Conservation (phyloP, 305 asterid species). For the Fraxinus sp. region DNA sequence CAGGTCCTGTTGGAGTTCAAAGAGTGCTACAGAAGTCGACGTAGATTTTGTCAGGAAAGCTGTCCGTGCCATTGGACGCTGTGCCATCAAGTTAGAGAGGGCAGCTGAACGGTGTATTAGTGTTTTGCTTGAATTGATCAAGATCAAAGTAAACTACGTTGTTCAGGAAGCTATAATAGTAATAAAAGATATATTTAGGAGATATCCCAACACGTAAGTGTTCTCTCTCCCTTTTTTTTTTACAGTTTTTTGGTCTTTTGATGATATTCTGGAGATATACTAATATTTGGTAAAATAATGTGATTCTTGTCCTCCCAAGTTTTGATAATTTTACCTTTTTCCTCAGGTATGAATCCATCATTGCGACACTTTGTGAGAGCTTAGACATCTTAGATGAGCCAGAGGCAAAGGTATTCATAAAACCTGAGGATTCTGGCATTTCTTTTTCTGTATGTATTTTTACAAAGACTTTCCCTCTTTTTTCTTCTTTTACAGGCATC, state of each 20-base stretch:
- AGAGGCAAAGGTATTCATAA: conserved; percentile 85
- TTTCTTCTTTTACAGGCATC: conserved; percentile 68
- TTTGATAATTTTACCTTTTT: conserved; percentile 8
- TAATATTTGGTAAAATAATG: background rate
- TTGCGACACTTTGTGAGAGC: conserved; percentile 98
- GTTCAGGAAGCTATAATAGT: conserved; percentile 99
- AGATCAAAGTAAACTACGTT: conserved; percentile 97
- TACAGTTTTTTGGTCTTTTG: conserved; percentile 2
- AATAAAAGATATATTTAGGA: conserved; percentile 93
- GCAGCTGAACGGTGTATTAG: conserved; percentile 99
- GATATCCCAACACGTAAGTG: conserved; percentile 96
- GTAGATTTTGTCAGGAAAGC: conserved; percentile 98
- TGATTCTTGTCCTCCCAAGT: conserved; percentile 13
- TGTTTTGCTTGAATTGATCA: conserved; percentile 95
- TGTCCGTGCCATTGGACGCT: conserved; percentile 98
- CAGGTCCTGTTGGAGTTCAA: conserved; percentile 95
- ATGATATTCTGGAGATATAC: background rate
- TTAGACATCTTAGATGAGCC: conserved; percentile 98
- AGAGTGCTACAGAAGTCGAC: conserved; percentile 98
- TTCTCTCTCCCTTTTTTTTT: background rate
- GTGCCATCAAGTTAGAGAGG: conserved; percentile 99
- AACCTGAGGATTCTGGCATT: conserved; percentile 18
- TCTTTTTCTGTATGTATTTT: conserved; percentile 16
- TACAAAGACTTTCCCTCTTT: conserved; percentile 14
- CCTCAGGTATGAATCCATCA: conserved; percentile 90